A percentile compares a stretch with the other conserved stretches of the same genome.
Evolutionary conservation across 495 filamentous ascomycete species (phyloP).

Genomic region (Penicillium alfredii): DNA sequence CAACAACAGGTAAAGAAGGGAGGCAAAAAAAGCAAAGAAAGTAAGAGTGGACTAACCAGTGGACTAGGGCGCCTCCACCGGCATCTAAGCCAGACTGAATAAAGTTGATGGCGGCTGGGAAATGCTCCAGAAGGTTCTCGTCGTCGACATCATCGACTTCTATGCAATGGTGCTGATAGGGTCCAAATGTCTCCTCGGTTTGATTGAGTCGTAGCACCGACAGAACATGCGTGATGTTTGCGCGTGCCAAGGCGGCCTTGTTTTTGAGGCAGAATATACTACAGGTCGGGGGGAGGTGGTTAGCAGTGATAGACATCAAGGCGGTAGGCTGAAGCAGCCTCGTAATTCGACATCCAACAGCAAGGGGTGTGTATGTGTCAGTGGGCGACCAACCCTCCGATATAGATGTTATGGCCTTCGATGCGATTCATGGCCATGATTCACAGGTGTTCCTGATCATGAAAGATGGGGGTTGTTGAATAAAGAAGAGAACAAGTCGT

Average conservation of each 20-base stretch:
- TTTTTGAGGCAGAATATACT: constrained; percentile 74
- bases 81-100: constrained; percentile 69
- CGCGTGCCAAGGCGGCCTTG: constrained; percentile 56
- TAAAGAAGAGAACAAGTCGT: too few species aligned
- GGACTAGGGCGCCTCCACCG: constrained; percentile 63
- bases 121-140: constrained; percentile 76
- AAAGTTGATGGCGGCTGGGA: constrained; percentile 69
- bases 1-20: background rate
- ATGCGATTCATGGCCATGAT: constrained; percentile 48
- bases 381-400: constrained; percentile 66
- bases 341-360: too few species aligned
- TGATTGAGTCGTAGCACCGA: constrained; percentile 65
- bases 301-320: constrained; percentile 5
- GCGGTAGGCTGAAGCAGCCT: too few species aligned
- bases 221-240: constrained; percentile 85
- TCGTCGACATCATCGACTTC: constrained; percentile 85
- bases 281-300: constrained; percentile 15
- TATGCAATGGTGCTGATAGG: constrained; percentile 66
- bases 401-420: constrained; percentile 68
- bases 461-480: too few species aligned
- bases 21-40: constrained; percentile 1
- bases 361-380: background rate
- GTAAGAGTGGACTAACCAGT: constrained; percentile 57
- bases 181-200: constrained; percentile 30
- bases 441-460: too few species aligned